phyloP scores from a whole-genome alignment of 768 basidiomycete species.

The Boletus pseudopeckii region DNA sequence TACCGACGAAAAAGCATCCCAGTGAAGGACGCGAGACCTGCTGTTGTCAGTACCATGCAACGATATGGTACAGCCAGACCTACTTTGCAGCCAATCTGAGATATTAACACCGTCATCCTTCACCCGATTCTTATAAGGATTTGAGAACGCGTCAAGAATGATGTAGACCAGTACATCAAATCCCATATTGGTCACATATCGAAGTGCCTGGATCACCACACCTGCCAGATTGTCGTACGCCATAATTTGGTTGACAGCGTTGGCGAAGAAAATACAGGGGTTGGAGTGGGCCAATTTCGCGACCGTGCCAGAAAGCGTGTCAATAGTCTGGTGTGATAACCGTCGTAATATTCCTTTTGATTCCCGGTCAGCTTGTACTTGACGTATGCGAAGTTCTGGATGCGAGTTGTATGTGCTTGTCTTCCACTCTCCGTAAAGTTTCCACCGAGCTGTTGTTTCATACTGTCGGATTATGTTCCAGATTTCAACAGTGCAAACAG shows the following conservation, averaged over 20 bases:
- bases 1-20: constrained; percentile 90
- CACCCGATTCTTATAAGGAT: constrained; percentile 74
- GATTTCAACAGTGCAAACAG: constrained; percentile 85
- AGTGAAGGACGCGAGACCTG: constrained; percentile 90
- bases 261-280: constrained; percentile 85
- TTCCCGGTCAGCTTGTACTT: constrained; percentile 82
- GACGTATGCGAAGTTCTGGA: constrained; percentile 74
- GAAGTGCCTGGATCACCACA: constrained; percentile 84
- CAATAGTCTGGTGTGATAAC: constrained; percentile 78
- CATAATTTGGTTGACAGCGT: constrained; percentile 92
- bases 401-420: constrained; percentile 65
- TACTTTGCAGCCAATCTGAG: constrained; percentile 90
- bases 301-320: constrained; percentile 79
- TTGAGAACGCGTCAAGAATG: constrained; percentile 82
- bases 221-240: constrained; percentile 91
- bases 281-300: constrained; percentile 95
- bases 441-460: constrained; percentile 79
- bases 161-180: constrained; percentile 91
- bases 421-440: constrained; percentile 95
- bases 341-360: constrained; percentile 87
- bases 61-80: constrained; percentile 32
- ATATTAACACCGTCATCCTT: constrained; percentile 92
- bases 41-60: constrained; percentile 18
- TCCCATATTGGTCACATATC: constrained; percentile 88
- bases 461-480: constrained; percentile 87